Evolutionary conservation across 2,329 filamentous ascomycete species (phyloP), one percentile per base, ranked within the genome.

Genomic region (Huntiella bhutanensis): DNA sequence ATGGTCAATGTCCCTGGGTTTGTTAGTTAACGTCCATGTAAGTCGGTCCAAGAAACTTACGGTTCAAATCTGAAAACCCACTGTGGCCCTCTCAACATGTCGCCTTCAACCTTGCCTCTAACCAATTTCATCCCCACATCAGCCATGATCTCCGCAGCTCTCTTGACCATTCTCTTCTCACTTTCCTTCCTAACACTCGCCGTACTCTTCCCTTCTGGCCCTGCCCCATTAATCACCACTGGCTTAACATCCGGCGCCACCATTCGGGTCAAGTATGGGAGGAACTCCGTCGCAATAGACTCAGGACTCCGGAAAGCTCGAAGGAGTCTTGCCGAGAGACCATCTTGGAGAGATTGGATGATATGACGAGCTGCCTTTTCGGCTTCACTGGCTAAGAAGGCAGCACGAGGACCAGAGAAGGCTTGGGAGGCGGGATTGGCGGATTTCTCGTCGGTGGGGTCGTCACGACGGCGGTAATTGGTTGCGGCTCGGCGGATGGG

Each of bases 11-110:
- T 75, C 69, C 40, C 72, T 76, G 37, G 19, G 22, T 50, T 49
- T 8, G 13, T 55, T 49, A 58, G 51, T 41, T 19, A 5, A 33
- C 11, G 36, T 35, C 36, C 41, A 33, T n/a, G 32, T 11, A 19
- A 32, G 44, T 35, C 33, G 5, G 36, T 13, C 11, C 4, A 16
- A 16, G 28, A 35, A 15, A 77, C 80, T 70, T 66, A 87, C 71
- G 91, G 91, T 57, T 96, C 88, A 83, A 98, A 87, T 45, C 91
- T 77, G 61, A 93, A 96, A 6, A 93, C 79, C 71, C 78, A 96
- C 53, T 76, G 70, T 13, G 69, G 64, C n/a, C 73, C 77, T 33
- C 75, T 71, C 4, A 68, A 60, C 5, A 71, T 70, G 33, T 82
- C 80, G 10, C 69, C 69, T 56, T 93, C 86, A 38, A 96, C 73